Base-by-base conservation (phyloP, 176 grass and related monocot species). In the Oryza meyeriana region DNA sequence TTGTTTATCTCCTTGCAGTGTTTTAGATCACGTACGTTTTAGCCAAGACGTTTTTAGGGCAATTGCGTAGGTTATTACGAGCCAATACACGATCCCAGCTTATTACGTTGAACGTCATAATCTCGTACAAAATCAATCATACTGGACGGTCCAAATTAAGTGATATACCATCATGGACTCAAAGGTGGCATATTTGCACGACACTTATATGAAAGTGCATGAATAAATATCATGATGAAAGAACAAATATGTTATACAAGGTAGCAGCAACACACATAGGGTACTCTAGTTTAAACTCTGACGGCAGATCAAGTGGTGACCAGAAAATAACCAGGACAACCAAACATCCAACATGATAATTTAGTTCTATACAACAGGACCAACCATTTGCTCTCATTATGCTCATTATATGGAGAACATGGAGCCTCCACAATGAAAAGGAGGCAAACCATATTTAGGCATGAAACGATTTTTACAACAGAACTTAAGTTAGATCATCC, bases 401-500 rank as follows among this genome's bases (percentile, higher is more conserved):
- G 47, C 79, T 32, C 36, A 10, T 47, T 74, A 62, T 69, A 81
- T 59, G 74, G 24, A 86, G 24, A 86, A 82, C 30, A 90, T 77
- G 50, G 41, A 33, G 36, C 74, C 74, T 47, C 88, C 72, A 78
- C 8, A 33, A 79, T 62, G 73, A 77, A 81, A 85, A 47, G 36
- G 58, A 82, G 29, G 28, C 78, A 83, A 81, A 79, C 39, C 50
- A 69, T 48, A 83, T 40, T 28, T 26, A 64, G 58, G 64, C 50
- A 71, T 61, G 20, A 65, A 61, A 79, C 3, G 20, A 75, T 55
- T 72, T 85, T 64, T 88, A 81, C 64, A 72, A 73, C 22, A 31
- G 82, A 22, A 35, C 63, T 94, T 76, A 99, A 77, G 96, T 99
- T 40, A 99, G 89, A 87, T 99, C 96, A 18, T 99, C 96, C n/a